phyloP scores from a whole-genome alignment of 331 rosid genomes.

The Malus hybrid region DNA sequence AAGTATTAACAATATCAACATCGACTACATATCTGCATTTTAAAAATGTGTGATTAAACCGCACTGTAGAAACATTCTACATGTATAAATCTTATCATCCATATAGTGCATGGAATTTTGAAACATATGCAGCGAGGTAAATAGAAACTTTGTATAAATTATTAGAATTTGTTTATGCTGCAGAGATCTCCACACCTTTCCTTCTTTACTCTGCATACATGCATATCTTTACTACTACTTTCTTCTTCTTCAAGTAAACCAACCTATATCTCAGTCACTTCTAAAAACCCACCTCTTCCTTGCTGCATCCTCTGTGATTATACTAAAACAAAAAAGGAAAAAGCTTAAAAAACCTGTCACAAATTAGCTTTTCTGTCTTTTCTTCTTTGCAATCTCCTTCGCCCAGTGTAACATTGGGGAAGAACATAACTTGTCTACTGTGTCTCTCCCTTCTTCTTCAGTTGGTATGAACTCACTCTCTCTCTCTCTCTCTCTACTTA shows the following conservation, averaged over 20 bases:
- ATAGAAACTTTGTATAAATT: not conserved
- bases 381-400: slow-evolving; percentile 24
- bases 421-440: slow-evolving; percentile 10
- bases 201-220: no score
- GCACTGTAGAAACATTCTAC: not conserved
- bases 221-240: no score
- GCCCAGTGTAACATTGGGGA: slow-evolving; percentile 8
- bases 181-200: no score
- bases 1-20: no score
- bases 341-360: slow-evolving; percentile 2
- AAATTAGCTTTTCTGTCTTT: slow-evolving; percentile 17
- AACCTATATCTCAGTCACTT: slow-evolving; percentile 9
- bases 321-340: not conserved
- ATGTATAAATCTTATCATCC: not conserved
- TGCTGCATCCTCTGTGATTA: slow-evolving; percentile 11
- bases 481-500: not conserved
- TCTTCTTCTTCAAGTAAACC: not conserved
- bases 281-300: slow-evolving; percentile 16
- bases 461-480: not conserved
- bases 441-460: not conserved
- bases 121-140: not conserved
- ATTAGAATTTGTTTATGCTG: no score
- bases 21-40: no score
- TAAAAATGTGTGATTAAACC: no score
- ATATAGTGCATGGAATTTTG: not conserved